Conservation (phyloP, 495 filamentous ascomycete species). For the Aspergillus incahuasiensis region DNA sequence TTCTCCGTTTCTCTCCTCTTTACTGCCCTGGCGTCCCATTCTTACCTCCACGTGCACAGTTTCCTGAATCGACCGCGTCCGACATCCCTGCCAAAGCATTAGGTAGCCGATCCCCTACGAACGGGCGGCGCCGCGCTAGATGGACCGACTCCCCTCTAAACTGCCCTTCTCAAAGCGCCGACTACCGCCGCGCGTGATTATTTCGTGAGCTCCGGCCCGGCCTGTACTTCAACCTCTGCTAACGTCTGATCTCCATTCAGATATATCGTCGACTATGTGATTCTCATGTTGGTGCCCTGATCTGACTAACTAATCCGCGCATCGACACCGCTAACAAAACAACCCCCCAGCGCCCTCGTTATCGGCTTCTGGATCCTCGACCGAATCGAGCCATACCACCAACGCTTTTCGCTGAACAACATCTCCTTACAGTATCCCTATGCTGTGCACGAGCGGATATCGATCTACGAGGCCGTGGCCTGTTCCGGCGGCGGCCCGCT, state of each 20-base stretch:
- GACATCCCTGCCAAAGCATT: not conserved
- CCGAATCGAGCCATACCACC: conserved; percentile 52
- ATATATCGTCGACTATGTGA: conserved; percentile 66
- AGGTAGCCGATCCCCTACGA: not conserved
- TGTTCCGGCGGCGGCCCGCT: conserved; percentile 57
- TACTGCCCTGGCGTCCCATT: not conserved
- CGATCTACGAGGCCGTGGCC: conserved; percentile 51
- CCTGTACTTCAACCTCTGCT: not conserved
- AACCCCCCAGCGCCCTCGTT: conserved; percentile 47
- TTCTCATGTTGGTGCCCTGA: conserved; percentile 51
- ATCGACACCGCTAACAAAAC: conserved; percentile 36
- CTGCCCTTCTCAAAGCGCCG: conserved; percentile 51
- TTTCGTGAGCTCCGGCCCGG: conserved; percentile 44
- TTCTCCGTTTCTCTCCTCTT: not conserved
- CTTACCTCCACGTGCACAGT: conserved; percentile 4
- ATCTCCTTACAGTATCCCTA: conserved; percentile 67
- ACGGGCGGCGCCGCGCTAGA: conserved; percentile 8
- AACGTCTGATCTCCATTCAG: conserved; percentile 26
- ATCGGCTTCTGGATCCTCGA: conserved; percentile 51
- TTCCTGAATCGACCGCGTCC: not conserved
- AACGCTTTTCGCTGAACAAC: conserved; percentile 56
- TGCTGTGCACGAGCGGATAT: conserved; percentile 67
- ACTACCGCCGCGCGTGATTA: conserved; percentile 45
- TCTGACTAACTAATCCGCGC: conserved; percentile 11
- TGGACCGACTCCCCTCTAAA: conserved; percentile 39